Percentiles rank a stretch among this genome's conserved stretches.
Conservation (phyloP, 2,329 filamentous ascomycete genomes). For the Stromatinia cepivora region DNA sequence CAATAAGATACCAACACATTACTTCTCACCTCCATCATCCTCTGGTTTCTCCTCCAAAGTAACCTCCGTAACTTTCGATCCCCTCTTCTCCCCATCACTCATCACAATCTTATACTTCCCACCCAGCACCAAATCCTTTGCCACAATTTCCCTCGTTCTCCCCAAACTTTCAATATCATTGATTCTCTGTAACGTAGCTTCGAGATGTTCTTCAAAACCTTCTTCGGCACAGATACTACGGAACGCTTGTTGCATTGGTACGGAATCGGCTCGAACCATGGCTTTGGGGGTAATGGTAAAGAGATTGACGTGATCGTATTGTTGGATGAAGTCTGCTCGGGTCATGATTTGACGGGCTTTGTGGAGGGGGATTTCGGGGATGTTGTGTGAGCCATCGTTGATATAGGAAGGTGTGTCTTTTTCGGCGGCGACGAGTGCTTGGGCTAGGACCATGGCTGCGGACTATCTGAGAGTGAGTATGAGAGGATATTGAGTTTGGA, state of each 20-base stretch:
- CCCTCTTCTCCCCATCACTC: slow-evolving; percentile 33
- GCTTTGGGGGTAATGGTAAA: slow-evolving; percentile 90
- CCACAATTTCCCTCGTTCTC: slow-evolving; percentile 88
- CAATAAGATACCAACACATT: background rate
- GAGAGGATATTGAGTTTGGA: background rate
- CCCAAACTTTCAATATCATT: slow-evolving; percentile 90
- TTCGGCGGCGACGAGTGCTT: slow-evolving; percentile 84
- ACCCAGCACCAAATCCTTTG: slow-evolving; percentile 87
- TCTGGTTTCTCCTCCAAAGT: slow-evolving; percentile 31
- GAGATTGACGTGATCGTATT: slow-evolving; percentile 90
- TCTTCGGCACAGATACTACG: slow-evolving; percentile 73
- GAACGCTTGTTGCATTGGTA: slow-evolving; percentile 95
- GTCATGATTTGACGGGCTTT: slow-evolving; percentile 92
- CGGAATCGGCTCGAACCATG: slow-evolving; percentile 86
- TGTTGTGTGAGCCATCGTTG: slow-evolving; percentile 36
- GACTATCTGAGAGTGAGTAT: slow-evolving; percentile 52
- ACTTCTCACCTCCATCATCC: background rate
- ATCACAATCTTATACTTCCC: slow-evolving; percentile 70
- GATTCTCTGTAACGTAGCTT: slow-evolving; percentile 82
- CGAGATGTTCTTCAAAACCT: slow-evolving; percentile 79
- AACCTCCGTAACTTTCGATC: slow-evolving; percentile 36
- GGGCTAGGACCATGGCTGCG: slow-evolving; percentile 89
- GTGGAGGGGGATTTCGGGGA: slow-evolving; percentile 80
- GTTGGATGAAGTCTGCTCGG: slow-evolving; percentile 87
- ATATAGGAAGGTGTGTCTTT: slow-evolving; percentile 39